Percentiles rank a stretch among this genome's conserved stretches.
Evolutionary conservation across 2,329 filamentous ascomycete genomes (phyloP).

Genomic region (Fusarium devonianum): DNA sequence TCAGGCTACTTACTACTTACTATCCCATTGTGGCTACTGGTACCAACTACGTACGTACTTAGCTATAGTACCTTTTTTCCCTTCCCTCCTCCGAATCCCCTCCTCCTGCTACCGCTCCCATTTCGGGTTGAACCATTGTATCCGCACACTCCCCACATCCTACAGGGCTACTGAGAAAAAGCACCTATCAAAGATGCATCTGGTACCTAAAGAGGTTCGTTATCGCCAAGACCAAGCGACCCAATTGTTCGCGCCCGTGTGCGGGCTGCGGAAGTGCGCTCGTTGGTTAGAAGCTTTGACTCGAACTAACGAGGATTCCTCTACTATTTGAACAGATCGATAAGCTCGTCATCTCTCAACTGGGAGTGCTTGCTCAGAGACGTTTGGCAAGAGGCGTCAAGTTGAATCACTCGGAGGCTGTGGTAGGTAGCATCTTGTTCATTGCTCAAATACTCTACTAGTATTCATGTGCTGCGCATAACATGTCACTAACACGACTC

Average conservation of each 20-base stretch:
- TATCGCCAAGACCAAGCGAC: conserved; percentile 14
- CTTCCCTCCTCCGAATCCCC: conserved; percentile 4
- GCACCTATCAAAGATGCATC: conserved; percentile 50
- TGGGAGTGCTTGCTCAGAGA: conserved; percentile 86
- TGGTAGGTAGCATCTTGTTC: conserved; percentile 56
- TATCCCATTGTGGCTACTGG: conserved; percentile 26
- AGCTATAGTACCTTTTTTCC: neutral
- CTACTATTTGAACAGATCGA: conserved; percentile 71
- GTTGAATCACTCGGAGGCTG: conserved; percentile 89
- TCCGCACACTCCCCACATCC: no score
- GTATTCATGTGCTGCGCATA: no score
- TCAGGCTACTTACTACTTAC: conserved; percentile 13
- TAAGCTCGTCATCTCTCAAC: conserved; percentile 92
- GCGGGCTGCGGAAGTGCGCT: conserved; percentile 1
- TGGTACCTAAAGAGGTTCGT: conserved; percentile 58
- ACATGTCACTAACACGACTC: conserved; percentile 11
- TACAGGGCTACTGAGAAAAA: no score
- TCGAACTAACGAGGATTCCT: conserved; percentile 32
- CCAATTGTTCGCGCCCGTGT: conserved; percentile 15
- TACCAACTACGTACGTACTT: neutral
- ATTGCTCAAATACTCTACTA: no score
- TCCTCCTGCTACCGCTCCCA: neutral
- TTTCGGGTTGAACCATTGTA: neutral
- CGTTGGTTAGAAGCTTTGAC: conserved; percentile 17
- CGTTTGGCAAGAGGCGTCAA: conserved; percentile 86